Conservation (phyloP, 768 basidiomycete species). For the Phylloporus sp. region DNA sequence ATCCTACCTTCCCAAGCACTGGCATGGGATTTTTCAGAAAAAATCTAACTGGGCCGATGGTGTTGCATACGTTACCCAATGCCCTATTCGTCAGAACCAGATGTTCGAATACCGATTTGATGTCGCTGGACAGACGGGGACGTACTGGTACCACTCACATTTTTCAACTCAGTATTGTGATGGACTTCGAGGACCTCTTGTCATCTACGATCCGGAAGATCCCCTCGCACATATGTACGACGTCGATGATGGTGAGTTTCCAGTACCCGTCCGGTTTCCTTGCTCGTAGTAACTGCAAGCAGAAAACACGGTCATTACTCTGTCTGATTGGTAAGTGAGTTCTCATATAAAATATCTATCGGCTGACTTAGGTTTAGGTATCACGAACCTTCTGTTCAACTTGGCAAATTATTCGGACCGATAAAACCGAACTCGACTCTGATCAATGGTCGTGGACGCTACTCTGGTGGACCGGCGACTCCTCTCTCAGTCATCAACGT, state of each 20-base stretch:
- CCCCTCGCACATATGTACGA: background rate
- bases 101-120: background rate
- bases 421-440: no score
- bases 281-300: no score
- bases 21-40: background rate
- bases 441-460: no score
- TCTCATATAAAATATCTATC: no score
- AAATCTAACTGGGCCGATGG: background rate
- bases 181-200: background rate
- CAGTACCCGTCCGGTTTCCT: no score
- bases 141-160: constrained; percentile 1
- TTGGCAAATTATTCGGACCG: no score
- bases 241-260: background rate
- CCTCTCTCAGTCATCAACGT: constrained; percentile 44
- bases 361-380: no score
- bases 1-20: background rate
- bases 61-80: background rate
- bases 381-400: no score
- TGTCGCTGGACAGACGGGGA: background rate
- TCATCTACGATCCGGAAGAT: background rate
- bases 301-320: background rate
- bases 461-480: constrained; percentile 33
- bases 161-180: constrained; percentile 1
- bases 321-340: background rate
- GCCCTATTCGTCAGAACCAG: background rate